phyloP scores from a whole-genome alignment of 768 basidiomycete genomes.

The Suillus brevipes region DNA sequence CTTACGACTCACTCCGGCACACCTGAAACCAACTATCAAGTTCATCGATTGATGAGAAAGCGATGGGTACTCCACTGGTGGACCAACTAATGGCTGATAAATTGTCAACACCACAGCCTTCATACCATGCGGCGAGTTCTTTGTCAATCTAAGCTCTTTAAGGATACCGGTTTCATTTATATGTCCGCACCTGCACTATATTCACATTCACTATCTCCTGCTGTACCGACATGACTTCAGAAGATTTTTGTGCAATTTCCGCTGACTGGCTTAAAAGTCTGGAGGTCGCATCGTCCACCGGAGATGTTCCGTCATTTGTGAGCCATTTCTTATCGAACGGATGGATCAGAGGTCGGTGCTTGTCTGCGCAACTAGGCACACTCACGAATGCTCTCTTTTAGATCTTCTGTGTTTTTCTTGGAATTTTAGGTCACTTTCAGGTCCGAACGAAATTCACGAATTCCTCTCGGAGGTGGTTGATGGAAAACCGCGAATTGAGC shows the following conservation, averaged over 20 bases:
- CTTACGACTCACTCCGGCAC: neutral
- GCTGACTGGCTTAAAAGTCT: neutral
- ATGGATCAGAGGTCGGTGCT: neutral
- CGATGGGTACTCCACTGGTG: neutral
- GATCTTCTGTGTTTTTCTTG: constrained; percentile 1
- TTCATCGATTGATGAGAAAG: neutral
- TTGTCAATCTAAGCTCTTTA: neutral
- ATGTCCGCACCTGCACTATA: neutral
- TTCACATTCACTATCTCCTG: neutral
- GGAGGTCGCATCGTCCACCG: neutral
- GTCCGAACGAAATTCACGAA: neutral
- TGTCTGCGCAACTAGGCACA: neutral
- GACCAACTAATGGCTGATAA: neutral
- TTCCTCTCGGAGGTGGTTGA: neutral
- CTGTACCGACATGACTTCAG: neutral
- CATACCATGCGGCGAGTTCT: too few relatives aligned
- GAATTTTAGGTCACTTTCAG: constrained; percentile 1
- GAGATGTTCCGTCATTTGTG: neutral
- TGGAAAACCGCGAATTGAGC: neutral
- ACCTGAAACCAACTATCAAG: neutral
- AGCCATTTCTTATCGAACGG: neutral
- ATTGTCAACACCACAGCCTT: neutral
- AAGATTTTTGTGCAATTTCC: neutral
- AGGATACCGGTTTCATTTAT: neutral
- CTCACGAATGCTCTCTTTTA: neutral